Evolutionary conservation across 2,329 filamentous ascomycete species (phyloP).

Genomic region (Dissoconium aciculare): DNA sequence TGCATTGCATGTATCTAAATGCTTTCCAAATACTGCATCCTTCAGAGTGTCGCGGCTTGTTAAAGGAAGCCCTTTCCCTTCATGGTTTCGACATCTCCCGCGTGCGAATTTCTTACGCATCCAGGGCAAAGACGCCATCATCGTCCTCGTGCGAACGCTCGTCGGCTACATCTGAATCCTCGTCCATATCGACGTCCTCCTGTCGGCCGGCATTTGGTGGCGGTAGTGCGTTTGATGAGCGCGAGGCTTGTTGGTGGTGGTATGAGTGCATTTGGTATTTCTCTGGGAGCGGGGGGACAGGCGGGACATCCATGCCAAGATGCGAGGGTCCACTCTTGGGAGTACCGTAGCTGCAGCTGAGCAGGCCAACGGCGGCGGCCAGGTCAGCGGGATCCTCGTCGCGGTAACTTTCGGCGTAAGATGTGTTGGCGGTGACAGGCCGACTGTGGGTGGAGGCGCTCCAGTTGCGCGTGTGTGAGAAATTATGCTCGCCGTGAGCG

Average conservation of each 20-base stretch:
- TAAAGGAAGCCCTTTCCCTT: too few species aligned
- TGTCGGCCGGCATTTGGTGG: slow-evolving; percentile 13
- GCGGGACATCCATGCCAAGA: slow-evolving; percentile 60
- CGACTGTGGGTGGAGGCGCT: slow-evolving; percentile 56
- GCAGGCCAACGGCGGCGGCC: slow-evolving; percentile 75
- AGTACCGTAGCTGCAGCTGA: slow-evolving; percentile 83
- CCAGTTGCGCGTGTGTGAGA: slow-evolving; percentile 51
- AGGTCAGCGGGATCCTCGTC: slow-evolving; percentile 77
- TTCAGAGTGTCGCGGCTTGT: too few species aligned
- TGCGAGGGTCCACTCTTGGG: slow-evolving; percentile 49
- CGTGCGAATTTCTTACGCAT: slow-evolving; percentile 66
- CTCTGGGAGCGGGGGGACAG: slow-evolving; percentile 72
- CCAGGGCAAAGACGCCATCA: slow-evolving; percentile 94
- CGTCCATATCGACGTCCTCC: slow-evolving; percentile 36
- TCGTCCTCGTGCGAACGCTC: slow-evolving; percentile 43
- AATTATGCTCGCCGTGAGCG: slow-evolving; percentile 39
- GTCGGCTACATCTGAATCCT: slow-evolving; percentile 34
- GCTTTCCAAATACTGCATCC: too few species aligned
- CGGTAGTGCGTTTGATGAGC: too few species aligned
- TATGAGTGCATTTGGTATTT: slow-evolving; percentile 47
- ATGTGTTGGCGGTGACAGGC: slow-evolving; percentile 54
- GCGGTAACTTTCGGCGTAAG: slow-evolving; percentile 49
- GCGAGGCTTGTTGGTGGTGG: too few species aligned
- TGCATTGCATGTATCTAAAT: too few species aligned
- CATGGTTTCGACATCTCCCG: too few species aligned